Conservation (phyloP, 2,329 filamentous ascomycete genomes). For the Sclerotinia sclerotiorum region DNA sequence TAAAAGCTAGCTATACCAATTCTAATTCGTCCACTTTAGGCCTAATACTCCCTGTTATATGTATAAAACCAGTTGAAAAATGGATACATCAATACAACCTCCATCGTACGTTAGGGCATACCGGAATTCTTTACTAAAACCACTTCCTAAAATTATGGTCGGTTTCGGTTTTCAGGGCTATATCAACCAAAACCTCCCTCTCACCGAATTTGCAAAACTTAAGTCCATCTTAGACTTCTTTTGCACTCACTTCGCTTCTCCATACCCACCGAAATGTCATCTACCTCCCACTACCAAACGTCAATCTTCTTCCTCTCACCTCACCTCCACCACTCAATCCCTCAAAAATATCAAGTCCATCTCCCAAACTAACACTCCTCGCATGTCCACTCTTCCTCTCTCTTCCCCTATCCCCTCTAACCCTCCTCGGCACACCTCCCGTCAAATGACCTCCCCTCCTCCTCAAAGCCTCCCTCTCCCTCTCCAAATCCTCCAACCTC, state of each 20-base stretch:
- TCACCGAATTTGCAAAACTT: accelerated
- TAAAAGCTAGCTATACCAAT: background rate
- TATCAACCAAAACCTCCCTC: background rate
- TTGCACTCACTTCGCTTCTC: background rate
- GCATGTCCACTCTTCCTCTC: background rate
- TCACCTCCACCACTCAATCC: background rate
- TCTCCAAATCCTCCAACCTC: slow-evolving; percentile 24
- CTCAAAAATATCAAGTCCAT: background rate
- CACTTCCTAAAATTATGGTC: background rate
- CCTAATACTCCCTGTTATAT: background rate
- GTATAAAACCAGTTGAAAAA: background rate
- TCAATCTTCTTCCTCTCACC: slow-evolving; percentile 3
- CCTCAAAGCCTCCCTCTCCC: slow-evolving; percentile 18
- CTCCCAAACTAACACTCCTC: slow-evolving; percentile 2
- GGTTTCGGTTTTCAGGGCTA: background rate
- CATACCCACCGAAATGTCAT: background rate
- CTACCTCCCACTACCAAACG: background rate
- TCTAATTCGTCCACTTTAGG: background rate
- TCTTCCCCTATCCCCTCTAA: background rate
- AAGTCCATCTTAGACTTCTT: background rate
- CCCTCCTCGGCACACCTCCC: slow-evolving; percentile 2
- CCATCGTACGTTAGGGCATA: background rate
- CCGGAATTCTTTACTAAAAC: too few relatives aligned
- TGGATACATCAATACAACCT: background rate
- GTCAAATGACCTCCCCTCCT: slow-evolving; percentile 13